Evolutionary conservation across 2,329 filamentous ascomycete genomes (phyloP).

Genomic region (Chaetomium strumarium): DNA sequence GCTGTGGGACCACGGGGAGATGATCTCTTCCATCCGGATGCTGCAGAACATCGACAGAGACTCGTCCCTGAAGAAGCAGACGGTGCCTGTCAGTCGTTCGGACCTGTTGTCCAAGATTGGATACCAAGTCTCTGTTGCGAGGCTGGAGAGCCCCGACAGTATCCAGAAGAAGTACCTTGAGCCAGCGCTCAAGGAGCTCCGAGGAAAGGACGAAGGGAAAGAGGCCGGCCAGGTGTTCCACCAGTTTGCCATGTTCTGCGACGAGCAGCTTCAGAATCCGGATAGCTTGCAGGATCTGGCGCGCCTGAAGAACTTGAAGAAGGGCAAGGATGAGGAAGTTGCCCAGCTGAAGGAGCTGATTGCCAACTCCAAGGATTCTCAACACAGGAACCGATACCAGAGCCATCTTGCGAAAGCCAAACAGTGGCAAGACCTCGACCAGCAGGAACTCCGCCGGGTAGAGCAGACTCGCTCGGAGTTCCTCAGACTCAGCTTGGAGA

Average conservation of each 20-base stretch:
- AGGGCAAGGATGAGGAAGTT: conserved; percentile 77
- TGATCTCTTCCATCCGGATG: conserved; percentile 81
- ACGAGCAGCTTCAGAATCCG: conserved; percentile 83
- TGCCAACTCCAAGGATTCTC: conserved; percentile 43
- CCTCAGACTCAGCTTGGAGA: conserved; percentile 82
- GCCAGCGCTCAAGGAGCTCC: conserved; percentile 76
- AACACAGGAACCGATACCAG: conserved; percentile 51
- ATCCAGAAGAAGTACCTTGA: conserved; percentile 84
- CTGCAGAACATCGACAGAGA: conserved; percentile 66
- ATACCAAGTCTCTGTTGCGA: conserved; percentile 81
- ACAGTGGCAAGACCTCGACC: conserved; percentile 85
- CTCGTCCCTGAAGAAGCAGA: conserved; percentile 59
- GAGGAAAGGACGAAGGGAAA: conserved; percentile 57
- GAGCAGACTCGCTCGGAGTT: conserved; percentile 73
- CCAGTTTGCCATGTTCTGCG: conserved; percentile 92
- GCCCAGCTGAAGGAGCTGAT: conserved; percentile 60
- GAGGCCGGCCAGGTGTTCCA: conserved; percentile 88
- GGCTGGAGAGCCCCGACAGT: conserved; percentile 81
- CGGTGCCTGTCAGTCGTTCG: conserved; percentile 64
- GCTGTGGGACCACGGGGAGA: conserved; percentile 91
- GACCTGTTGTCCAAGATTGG: conserved; percentile 83
- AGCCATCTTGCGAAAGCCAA: conserved; percentile 66
- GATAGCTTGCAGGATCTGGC: conserved; percentile 80
- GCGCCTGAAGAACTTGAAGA: conserved; percentile 70
- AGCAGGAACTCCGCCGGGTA: conserved; percentile 76